Evolutionary conservation across 257 asterid genomes (phyloP).

Genomic region (Eucommia ulmoides): DNA sequence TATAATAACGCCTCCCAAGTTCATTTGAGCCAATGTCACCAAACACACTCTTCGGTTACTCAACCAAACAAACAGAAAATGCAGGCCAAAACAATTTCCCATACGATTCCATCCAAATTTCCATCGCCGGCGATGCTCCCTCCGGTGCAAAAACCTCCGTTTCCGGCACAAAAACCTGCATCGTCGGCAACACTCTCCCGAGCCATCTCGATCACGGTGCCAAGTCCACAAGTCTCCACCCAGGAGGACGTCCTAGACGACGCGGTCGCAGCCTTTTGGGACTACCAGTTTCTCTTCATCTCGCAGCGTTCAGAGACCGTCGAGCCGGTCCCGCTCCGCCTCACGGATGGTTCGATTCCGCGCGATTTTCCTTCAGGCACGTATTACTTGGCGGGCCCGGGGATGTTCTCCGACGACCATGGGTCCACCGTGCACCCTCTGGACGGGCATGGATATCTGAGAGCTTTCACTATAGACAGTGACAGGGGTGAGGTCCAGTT

Average conservation of each 20-base stretch:
- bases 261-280: conserved; percentile 64
- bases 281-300: conserved; percentile 76
- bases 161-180: conserved; percentile 10
- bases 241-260: conserved; percentile 32
- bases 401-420: conserved; percentile 79
- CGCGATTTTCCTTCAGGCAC: conserved; percentile 68
- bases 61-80: conserved; percentile 12
- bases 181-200: conserved; percentile 24
- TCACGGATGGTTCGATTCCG: conserved; percentile 74
- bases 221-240: conserved; percentile 14
- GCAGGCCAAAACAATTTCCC: conserved; percentile 66
- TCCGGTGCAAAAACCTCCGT: conserved; percentile 21
- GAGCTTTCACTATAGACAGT: conserved; percentile 48
- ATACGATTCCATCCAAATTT: conserved; percentile 33
- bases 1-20: neutral
- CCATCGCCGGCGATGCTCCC: conserved; percentile 33
- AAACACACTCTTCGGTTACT: too few species aligned
- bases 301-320: conserved; percentile 84
- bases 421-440: conserved; percentile 98
- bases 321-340: conserved; percentile 52
- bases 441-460: conserved; percentile 86
- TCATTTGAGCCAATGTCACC: neutral
- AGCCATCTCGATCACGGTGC: conserved; percentile 59
- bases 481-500: conserved; percentile 42
- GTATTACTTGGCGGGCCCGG: conserved; percentile 86